Evolutionary conservation across 441 rosid genomes (phyloP), one percentile per base, ranked within the genome.

Genomic region (Mallotus repandus): DNA sequence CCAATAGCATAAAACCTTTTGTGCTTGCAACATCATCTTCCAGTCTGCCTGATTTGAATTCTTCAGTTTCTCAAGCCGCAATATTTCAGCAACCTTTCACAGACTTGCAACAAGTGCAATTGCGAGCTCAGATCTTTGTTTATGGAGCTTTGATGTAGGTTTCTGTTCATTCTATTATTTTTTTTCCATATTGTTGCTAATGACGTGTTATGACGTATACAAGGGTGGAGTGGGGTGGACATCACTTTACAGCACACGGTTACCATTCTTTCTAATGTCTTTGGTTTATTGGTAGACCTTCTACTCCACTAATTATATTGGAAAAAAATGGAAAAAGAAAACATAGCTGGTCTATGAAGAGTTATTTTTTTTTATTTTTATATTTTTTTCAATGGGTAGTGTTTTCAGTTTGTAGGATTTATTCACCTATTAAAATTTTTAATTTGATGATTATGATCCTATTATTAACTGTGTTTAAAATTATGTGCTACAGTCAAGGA

Each of bases 121-220:
- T 96, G 76, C 99, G 99, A 59, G 94, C 99, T 63, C 99, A 96
- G 87, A 96, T 96, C 69, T 89, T 96, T 86, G 98, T 94, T 74
- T 96, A 96, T 80, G 99, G 99, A 71, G 91, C 95, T 76, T 81
- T 96, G 78, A 96, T 96, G 99, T 96, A 81, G 80, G 98, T 79
- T 38, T 70, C 75, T 76, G 6, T 49, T 72, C 56, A 57, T 46
- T 56, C 63, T 18, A n/a, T 46, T 29, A 29, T 67, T 60, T 60
- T 32, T 35, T 11, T n/a, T 68, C 5, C 41, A 38, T 38, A 19
- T 45, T 35, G 54, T 57, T 56, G 49, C 50, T 61, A 25, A 52
- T 41, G 35, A 19, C n/a, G 18, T 55, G 19, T 53, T 16, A 55
- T 62, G 13, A 38, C n/a, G 29, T 66, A 38, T 53, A 53, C 59